Conservation (phyloP, 208 protist genomes). For the Leishmania guyanensis region DNA sequence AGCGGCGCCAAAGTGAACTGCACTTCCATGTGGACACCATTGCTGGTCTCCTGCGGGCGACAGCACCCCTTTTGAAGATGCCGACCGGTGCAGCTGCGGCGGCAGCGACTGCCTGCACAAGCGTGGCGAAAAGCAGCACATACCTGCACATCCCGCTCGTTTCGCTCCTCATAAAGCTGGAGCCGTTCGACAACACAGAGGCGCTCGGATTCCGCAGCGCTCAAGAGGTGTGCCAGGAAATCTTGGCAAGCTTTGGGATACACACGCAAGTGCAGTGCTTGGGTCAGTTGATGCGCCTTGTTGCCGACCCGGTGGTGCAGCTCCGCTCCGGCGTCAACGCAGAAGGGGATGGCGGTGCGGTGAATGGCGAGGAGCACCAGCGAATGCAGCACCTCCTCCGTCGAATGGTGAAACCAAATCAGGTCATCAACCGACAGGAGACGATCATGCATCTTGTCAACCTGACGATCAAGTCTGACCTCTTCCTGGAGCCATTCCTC, state of each 20-base stretch:
- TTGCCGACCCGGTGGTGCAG: constrained; percentile 65
- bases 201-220: constrained; percentile 64
- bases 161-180: constrained; percentile 80
- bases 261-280: constrained; percentile 83
- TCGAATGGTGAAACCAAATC: constrained; percentile 86
- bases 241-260: constrained; percentile 81
- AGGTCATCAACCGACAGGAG: constrained; percentile 90
- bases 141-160: constrained; percentile 81
- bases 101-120: constrained; percentile 11
- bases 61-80: constrained; percentile 68
- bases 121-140: constrained; percentile 3
- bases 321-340: constrained; percentile 31
- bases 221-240: constrained; percentile 75
- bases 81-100: constrained; percentile 6
- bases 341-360: constrained; percentile 1
- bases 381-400: constrained; percentile 64
- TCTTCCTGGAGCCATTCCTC: constrained; percentile 81
- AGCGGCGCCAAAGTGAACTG: constrained; percentile 25
- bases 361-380: constrained; percentile 31
- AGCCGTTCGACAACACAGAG: constrained; percentile 60
- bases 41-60: constrained; percentile 64
- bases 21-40: constrained; percentile 67
- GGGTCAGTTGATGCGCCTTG: constrained; percentile 77
- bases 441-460: constrained; percentile 77
- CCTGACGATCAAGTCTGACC: constrained; percentile 83